Evolutionary conservation across 2,329 filamentous ascomycete genomes (phyloP).

Genomic region (Rhinocladiella mackenziei): DNA sequence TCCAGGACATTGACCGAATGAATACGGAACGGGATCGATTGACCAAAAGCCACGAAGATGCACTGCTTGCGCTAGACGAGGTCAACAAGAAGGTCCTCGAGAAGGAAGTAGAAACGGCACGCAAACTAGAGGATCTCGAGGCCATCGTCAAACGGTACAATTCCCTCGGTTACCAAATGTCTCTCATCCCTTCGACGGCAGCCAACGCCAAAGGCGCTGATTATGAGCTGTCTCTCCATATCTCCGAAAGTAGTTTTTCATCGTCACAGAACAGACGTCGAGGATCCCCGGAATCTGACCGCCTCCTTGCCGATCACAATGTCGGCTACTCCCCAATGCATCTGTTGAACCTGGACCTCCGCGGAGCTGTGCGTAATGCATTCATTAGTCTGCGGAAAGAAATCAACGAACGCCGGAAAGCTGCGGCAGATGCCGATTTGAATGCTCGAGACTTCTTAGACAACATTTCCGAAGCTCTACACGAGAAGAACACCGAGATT

Average conservation of each 20-base stretch:
- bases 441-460: conserved; percentile 91
- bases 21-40: conserved; percentile 89
- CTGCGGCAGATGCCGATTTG: conserved; percentile 83
- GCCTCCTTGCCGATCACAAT: conserved; percentile 73
- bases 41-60: conserved; percentile 79
- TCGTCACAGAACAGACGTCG: conserved; percentile 16
- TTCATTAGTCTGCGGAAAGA: conserved; percentile 79
- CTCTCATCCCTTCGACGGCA: conserved; percentile 78
- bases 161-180: conserved; percentile 87
- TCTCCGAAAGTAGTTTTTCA: conserved; percentile 49
- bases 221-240: conserved; percentile 78
- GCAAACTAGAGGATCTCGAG: conserved; percentile 88
- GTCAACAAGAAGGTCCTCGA: conserved; percentile 76
- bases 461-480: conserved; percentile 92
- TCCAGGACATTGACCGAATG: conserved; percentile 99
- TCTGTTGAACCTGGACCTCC: conserved; percentile 82
- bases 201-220: conserved; percentile 79
- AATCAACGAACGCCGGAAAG: conserved; percentile 80
- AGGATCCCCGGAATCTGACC: conserved; percentile 58
- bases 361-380: conserved; percentile 73
- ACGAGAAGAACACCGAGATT: conserved; percentile 89
- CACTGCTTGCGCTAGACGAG: conserved; percentile 73
- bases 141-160: conserved; percentile 87
- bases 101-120: conserved; percentile 81
- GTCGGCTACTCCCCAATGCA: conserved; percentile 88